These are phyloP conservation scores for Pneumocystis sp. DNA, from an alignment of 1,139 yeast genomes.

Conservation along the genomic window DNA sequence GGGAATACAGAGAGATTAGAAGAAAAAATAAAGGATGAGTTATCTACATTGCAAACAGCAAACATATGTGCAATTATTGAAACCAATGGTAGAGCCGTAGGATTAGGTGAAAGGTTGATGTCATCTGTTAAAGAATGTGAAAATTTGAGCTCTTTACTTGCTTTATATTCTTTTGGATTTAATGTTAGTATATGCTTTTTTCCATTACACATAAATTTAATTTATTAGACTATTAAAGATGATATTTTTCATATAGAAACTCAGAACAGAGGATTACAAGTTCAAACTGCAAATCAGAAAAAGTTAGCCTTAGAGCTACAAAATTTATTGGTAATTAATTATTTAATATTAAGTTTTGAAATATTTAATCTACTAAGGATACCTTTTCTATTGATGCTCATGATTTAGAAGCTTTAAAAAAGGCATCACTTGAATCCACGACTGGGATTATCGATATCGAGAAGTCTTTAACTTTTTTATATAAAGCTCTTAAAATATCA, in stretches of 20 bases:
- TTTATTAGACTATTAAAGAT: constrained; percentile 34
- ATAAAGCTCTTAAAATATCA: constrained; percentile 37
- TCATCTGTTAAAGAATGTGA: constrained; percentile 40
- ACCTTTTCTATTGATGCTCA: constrained; percentile 52
- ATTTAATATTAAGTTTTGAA: background rate
- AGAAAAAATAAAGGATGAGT: constrained; percentile 39
- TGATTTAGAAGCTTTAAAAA: constrained; percentile 37
- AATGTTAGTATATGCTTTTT: constrained; percentile 18
- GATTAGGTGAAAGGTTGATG: constrained; percentile 31
- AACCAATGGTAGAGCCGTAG: constrained; percentile 30
- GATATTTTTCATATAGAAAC: constrained; percentile 60
- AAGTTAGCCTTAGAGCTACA: constrained; percentile 53
- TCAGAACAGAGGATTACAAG: constrained; percentile 71
- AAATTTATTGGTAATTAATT: constrained; percentile 26
- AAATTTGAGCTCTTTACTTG: constrained; percentile 40
- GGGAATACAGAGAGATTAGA: constrained; percentile 49
- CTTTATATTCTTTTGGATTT: constrained; percentile 43
- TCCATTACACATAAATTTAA: background rate
- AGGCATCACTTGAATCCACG: constrained; percentile 36
- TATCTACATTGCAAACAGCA: constrained; percentile 41
- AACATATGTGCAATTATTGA: constrained; percentile 36
- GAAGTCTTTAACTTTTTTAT: constrained; percentile 40
- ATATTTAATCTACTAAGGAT: constrained; percentile 25
- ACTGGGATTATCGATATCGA: constrained; percentile 41
- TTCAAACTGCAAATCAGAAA: constrained; percentile 69